Conservation (phyloP, 495 filamentous ascomycete species). For the Ramalina intermedia region DNA sequence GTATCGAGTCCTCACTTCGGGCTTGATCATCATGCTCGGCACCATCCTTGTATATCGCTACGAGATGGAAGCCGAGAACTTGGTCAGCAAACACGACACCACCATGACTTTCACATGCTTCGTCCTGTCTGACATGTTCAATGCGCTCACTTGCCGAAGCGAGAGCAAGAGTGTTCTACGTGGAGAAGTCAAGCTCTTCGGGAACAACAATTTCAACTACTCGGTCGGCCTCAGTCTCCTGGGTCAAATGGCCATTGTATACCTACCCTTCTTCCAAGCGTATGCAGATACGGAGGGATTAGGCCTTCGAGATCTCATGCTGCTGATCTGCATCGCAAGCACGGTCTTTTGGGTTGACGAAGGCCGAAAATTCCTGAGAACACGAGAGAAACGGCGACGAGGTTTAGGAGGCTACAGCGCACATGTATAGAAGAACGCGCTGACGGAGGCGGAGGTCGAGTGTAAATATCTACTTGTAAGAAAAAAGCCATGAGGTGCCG, state of each 20-base stretch:
- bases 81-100: conserved; percentile 82
- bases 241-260: conserved; percentile 82
- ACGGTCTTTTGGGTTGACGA: conserved; percentile 93
- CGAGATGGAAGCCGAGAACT: conserved; percentile 59
- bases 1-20: conserved; percentile 73
- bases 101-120: conserved; percentile 99
- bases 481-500: no score
- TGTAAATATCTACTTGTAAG: conserved; percentile 10
- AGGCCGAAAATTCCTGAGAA: conserved; percentile 53
- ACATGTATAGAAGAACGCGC: conserved; percentile 24
- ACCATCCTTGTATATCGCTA: conserved; percentile 81
- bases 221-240: conserved; percentile 70
- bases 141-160: conserved; percentile 83
- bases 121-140: conserved; percentile 98
- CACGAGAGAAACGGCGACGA: conserved; percentile 19
- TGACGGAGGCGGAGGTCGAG: neutral
- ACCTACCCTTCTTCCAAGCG: conserved; percentile 80
- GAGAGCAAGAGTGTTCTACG: conserved; percentile 77
- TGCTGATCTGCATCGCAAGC: conserved; percentile 61
- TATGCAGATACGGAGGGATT: conserved; percentile 93
- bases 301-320: conserved; percentile 51
- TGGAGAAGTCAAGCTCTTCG: conserved; percentile 68
- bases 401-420: conserved; percentile 29
- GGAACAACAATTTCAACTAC: conserved; percentile 92
- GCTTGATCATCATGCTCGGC: conserved; percentile 75